Conservation (phyloP, 306 rosid species). For the Malus sieversii region DNA sequence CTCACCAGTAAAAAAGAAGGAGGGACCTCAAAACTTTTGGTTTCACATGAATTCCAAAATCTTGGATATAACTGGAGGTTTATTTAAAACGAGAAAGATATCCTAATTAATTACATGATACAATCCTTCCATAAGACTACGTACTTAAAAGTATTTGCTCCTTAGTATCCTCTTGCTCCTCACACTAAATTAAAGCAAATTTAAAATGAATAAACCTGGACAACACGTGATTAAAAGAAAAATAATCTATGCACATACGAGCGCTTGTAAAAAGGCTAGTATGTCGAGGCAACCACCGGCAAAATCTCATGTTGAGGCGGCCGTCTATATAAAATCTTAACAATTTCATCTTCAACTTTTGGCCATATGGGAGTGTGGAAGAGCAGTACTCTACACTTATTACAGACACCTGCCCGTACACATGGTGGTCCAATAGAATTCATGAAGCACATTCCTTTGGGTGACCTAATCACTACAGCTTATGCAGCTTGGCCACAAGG, state of each 20-base stretch:
- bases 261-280: too few relatives aligned
- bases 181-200: too few relatives aligned
- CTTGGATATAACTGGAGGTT: too few relatives aligned
- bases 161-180: too few relatives aligned
- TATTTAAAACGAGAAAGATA: neutral
- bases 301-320: neutral
- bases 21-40: too few relatives aligned
- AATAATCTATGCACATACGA: too few relatives aligned
- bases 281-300: neutral
- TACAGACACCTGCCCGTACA: slow-evolving; percentile 16
- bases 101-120: too few relatives aligned
- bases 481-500: slow-evolving; percentile 18
- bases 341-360: neutral
- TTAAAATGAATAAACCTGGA: too few relatives aligned
- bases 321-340: neutral
- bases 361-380: neutral
- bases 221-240: neutral
- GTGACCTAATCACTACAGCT: slow-evolving; percentile 25
- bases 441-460: slow-evolving; percentile 7
- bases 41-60: neutral
- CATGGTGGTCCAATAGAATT: slow-evolving; percentile 24
- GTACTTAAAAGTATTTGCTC: neutral
- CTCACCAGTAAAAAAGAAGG: neutral
- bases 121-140: neutral
- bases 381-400: slow-evolving; percentile 4